Percentiles rank a stretch among this genome's conserved stretches.
These are phyloP conservation scores for Sicyos edulis DNA, from an alignment of 306 rosid genomes.

Conservation along the genomic window DNA sequence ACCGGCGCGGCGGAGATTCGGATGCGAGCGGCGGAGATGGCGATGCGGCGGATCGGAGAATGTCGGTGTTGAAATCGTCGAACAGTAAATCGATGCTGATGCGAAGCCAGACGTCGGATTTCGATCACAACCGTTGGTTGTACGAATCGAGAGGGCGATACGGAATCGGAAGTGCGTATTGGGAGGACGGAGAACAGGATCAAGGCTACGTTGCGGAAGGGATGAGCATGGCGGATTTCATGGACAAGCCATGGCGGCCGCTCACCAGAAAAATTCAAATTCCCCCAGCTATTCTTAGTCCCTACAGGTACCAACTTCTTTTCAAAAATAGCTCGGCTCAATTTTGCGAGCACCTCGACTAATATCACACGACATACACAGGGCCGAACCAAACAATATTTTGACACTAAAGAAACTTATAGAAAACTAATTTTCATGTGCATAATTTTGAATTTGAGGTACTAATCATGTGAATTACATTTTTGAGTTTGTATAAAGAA, in stretches of 20 bases:
- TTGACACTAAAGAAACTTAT: too few species aligned
- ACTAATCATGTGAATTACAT: neutral
- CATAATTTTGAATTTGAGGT: too few species aligned
- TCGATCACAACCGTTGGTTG: slow-evolving; percentile 85
- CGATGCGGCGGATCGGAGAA: slow-evolving; percentile 42
- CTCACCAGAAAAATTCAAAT: slow-evolving; percentile 56
- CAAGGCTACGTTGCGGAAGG: slow-evolving; percentile 35
- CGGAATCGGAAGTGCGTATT: slow-evolving; percentile 76
- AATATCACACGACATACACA: too few species aligned
- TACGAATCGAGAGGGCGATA: slow-evolving; percentile 71
- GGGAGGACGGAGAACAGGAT: slow-evolving; percentile 42
- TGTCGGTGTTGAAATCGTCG: slow-evolving; percentile 52
- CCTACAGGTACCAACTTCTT: slow-evolving; percentile 59
- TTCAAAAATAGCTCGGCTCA: too few species aligned
- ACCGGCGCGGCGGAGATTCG: slow-evolving; percentile 18
- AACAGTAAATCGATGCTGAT: slow-evolving; percentile 61
- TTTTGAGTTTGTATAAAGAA: too few species aligned
- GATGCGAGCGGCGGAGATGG: slow-evolving; percentile 29
- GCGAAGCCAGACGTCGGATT: slow-evolving; percentile 72
- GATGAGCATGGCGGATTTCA: slow-evolving; percentile 59
- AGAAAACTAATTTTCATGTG: too few species aligned
- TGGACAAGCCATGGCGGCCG: slow-evolving; percentile 91
- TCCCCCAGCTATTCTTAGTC: slow-evolving; percentile 56
- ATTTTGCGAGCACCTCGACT: too few species aligned
- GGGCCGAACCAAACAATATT: too few species aligned